Percentiles rank a stretch among this genome's conserved stretches.
These are phyloP conservation scores for Tagetes erecta DNA, from an alignment of 129 eudicot genomes.

Conservation along the genomic window DNA sequence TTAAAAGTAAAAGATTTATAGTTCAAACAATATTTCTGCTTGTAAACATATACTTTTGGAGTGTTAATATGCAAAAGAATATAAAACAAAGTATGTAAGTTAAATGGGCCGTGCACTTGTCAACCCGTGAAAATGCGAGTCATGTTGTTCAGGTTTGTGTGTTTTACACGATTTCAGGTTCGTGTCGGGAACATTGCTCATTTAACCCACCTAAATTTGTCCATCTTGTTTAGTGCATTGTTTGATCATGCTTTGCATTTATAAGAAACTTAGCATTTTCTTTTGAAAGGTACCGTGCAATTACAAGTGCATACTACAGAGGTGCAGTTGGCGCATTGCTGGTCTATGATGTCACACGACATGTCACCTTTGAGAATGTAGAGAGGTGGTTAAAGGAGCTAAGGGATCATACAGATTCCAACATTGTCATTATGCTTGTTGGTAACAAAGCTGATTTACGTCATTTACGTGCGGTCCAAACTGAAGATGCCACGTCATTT, in stretches of 20 bases:
- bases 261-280: neutral
- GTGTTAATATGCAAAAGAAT: neutral
- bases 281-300: neutral
- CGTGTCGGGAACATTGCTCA: neutral
- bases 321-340: conserved; percentile 2
- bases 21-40: no score
- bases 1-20: neutral
- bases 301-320: neutral
- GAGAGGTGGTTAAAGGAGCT: conserved; percentile 1
- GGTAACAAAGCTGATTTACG: conserved; percentile 1
- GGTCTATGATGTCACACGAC: conserved; percentile 3
- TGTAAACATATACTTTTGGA: no score
- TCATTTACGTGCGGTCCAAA: neutral
- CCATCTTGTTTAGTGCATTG: neutral
- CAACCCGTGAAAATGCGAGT: neutral
- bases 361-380: neutral
- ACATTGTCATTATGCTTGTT: neutral
- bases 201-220: neutral
- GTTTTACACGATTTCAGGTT: neutral
- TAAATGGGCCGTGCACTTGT: neutral
- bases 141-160: neutral
- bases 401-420: conserved; percentile 6
- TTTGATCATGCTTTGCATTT: neutral
- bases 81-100: neutral
- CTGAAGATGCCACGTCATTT: neutral